Conservation (phyloP, 1,284 basidiomycete genomes). For the Tausonia pullulans region DNA sequence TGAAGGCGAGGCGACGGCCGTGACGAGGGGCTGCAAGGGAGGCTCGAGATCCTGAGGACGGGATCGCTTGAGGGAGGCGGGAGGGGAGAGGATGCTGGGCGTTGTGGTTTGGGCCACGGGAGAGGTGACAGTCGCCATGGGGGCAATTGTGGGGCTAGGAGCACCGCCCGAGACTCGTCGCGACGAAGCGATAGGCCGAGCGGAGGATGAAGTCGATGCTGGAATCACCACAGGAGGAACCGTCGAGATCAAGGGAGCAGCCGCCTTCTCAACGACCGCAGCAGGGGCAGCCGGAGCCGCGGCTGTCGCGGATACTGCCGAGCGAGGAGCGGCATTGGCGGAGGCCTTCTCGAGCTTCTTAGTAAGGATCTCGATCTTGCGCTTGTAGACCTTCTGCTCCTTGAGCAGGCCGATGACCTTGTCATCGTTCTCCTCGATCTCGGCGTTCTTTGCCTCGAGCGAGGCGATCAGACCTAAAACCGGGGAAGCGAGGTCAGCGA, state of each 20-base stretch:
- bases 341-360: conserved; percentile 9
- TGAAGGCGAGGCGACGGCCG: background rate
- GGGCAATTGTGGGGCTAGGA: background rate
- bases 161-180: conserved; percentile 3
- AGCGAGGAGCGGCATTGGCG: background rate
- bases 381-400: conserved; percentile 4
- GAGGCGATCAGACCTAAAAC: background rate
- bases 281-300: background rate
- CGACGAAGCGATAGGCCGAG: conserved; percentile 4
- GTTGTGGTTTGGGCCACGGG: background rate
- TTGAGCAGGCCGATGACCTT: conserved; percentile 6
- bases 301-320: background rate
- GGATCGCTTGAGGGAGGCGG: background rate
- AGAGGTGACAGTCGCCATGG: background rate
- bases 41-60: background rate
- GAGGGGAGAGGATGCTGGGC: background rate
- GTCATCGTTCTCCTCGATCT: conserved; percentile 12
- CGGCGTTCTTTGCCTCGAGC: conserved; percentile 5
- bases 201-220: background rate
- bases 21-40: background rate
- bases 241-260: background rate
- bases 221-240: background rate
- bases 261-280: background rate
- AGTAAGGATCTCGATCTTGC: background rate
- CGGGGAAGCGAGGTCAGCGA: background rate